Percentiles rank a stretch among this genome's conserved stretches.
These are phyloP conservation scores for Malassezia dermatis DNA, from an alignment of 1,284 basidiomycete species.

Conservation along the genomic window DNA sequence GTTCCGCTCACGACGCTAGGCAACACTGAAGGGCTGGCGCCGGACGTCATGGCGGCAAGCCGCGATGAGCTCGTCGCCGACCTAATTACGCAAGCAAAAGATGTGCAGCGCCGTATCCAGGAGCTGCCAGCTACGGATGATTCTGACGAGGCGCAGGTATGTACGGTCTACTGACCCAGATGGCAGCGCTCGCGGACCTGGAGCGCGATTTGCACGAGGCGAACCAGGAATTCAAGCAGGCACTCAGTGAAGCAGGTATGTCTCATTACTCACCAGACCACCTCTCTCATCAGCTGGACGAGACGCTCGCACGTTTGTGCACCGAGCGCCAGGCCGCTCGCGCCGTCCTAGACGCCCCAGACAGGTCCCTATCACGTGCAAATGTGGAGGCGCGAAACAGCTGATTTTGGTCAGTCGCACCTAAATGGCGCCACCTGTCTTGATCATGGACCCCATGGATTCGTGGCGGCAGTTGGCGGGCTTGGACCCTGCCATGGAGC, in stretches of 20 bases:
- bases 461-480: background rate
- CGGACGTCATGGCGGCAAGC: slow-evolving; percentile 19
- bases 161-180: slow-evolving; percentile 1
- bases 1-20: slow-evolving; percentile 27
- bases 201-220: slow-evolving; percentile 12
- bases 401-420: slow-evolving; percentile 14
- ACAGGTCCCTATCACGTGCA: slow-evolving; percentile 6
- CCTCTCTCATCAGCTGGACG: slow-evolving; percentile 3
- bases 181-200: background rate
- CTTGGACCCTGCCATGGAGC: background rate
- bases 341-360: background rate
- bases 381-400: slow-evolving; percentile 13
- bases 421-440: slow-evolving; percentile 6
- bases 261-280: background rate
- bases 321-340: slow-evolving; percentile 8
- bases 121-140: slow-evolving; percentile 15
- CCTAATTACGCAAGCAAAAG: slow-evolving; percentile 22
- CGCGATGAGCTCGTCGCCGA: slow-evolving; percentile 26
- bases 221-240: slow-evolving; percentile 21
- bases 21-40: slow-evolving; percentile 23
- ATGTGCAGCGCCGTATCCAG: slow-evolving; percentile 21
- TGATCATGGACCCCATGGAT: background rate
- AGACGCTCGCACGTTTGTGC: slow-evolving; percentile 4
- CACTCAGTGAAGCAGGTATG: slow-evolving; percentile 17
- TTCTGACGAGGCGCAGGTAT: slow-evolving; percentile 3